A percentile compares a stretch with the other conserved stretches of the same genome.
phyloP scores from a whole-genome alignment of 108 stramenopile genomes.

The Craspedostauros australis region DNA sequence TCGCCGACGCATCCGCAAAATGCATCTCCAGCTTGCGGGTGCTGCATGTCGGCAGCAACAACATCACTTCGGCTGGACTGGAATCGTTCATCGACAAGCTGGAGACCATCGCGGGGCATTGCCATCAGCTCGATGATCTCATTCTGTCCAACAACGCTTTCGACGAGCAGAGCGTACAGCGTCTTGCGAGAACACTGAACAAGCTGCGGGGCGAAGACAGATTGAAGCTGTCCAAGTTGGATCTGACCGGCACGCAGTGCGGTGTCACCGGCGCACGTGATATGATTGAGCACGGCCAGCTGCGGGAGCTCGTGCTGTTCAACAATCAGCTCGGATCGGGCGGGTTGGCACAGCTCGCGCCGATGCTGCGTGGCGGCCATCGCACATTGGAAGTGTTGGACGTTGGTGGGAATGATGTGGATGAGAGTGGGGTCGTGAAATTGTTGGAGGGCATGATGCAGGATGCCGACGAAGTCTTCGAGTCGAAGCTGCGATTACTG shows the following conservation, averaged over 20 bases:
- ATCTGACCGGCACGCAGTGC: slow-evolving; percentile 52
- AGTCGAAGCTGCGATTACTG: slow-evolving; percentile 37
- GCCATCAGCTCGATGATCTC: too few species aligned
- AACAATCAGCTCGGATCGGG: slow-evolving; percentile 50
- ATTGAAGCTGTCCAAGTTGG: too few species aligned
- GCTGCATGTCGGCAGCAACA: too few species aligned
- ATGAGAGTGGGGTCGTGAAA: slow-evolving; percentile 39
- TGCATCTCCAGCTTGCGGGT: too few species aligned
- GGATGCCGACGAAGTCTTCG: slow-evolving; percentile 15
- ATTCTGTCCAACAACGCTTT: slow-evolving; percentile 23
- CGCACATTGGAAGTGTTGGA: slow-evolving; percentile 53
- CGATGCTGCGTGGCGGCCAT: slow-evolving; percentile 38
- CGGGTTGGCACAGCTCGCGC: slow-evolving; percentile 43
- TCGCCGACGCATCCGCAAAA: too few species aligned
- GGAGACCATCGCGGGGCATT: too few species aligned
- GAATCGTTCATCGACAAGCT: too few species aligned
- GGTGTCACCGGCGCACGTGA: slow-evolving; percentile 43
- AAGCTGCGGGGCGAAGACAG: too few species aligned
- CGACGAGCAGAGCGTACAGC: too few species aligned
- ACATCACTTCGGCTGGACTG: too few species aligned
- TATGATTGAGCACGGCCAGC: slow-evolving; percentile 19
- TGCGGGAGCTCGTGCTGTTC: slow-evolving; percentile 50
- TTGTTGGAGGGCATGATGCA: slow-evolving; percentile 34
- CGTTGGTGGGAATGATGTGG: slow-evolving; percentile 62
- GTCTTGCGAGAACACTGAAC: too few species aligned